Evolutionary conservation across 2,329 filamentous ascomycete species (phyloP), one percentile per base, ranked within the genome.

Genomic region (Lithohypha guttulata): DNA sequence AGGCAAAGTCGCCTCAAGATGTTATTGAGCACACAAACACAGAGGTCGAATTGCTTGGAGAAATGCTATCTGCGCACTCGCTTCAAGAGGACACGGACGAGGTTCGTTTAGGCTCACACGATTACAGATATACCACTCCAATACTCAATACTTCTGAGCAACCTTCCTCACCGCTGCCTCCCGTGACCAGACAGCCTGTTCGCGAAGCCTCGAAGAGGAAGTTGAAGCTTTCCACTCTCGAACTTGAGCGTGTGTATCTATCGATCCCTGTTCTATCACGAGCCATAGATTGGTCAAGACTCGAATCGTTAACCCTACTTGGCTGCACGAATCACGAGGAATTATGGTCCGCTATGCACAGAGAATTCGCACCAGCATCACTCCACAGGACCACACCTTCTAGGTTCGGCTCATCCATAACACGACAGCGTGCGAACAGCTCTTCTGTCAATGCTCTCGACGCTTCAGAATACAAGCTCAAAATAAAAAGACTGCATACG

Each of bases 191-290:
- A n/a, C 11, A 28, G 4, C 38, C 28, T 5, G 29, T 23, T 22
- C 42, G 40, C 26, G 47, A 47, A 23, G 30, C 31, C 14, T 58
- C 74, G 2, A 17, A 17, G n/a, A 70, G 69, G 22, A 75, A 75
- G 50, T 62, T 91, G 11, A 72, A 67, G 44, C 62, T 91, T n/a
- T 76, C 83, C 42, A 75, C 69, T 2, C 64, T 91, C 7, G 82
- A 86, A 58, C 65, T 91, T 2, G 83, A 91, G 58, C 73, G 81
- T 17, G 72, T 89, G 2, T 71, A 75, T 0, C 61, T 91, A n/a
- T 85, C 79, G 1, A 70, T 84, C 28, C 68, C 76, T 6, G 75
- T 84, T n/a, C 67, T 85, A 39, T 69, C 76, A 32, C 73, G 73
- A 44, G 79, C 75, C 1, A 69, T 91, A 28, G 82, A 91, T 59